Base-by-base conservation (phyloP, 495 filamentous ascomycete genomes). In the Daldinia loculata region DNA sequence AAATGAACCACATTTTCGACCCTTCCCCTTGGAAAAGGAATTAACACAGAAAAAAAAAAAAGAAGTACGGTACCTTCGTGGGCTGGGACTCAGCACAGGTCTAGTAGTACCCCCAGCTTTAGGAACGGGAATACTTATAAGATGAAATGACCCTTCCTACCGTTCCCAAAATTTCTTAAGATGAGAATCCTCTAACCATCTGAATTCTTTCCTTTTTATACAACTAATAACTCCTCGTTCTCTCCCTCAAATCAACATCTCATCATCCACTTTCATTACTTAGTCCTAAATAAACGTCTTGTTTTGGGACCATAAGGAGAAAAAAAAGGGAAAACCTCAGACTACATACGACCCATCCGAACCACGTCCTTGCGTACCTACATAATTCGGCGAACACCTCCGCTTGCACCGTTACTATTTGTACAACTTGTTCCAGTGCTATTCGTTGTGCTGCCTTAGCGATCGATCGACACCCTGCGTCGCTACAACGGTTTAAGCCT, bases 371-470 rank as follows among this genome's bases (percentile, higher is more conserved):
- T 43, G 56, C 57, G 66, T 69, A 60, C 58, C 66, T 73, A 69
- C 61, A 72, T 69, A 73, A 72, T 55, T 57, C 67, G 63, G 71
- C 67, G 71, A 74, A 70, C 71, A 70, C 60, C 67, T 77, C 39
- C 75, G 61, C 53, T 63, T 74, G 67, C 69, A 68, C 75, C 67
- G 71, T 74, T 77, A 61, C 73, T 55, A 71, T 68, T 67, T 75
- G 73, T 75, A 58, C 75, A 59, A 77, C 75, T 71, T 77, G 73
- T 75, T 72, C 75, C 73, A 75, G 70, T 65, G 58, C 60, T 72
- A 72, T 72, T 72, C 69, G 69, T 72, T 58, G 61, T 74, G 61
- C 65, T 69, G 34, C 65, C 69, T 77, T 71, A 69, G 70, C 70
- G 67, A 77, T 64, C 68, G 69, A 67, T 67, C 70, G 32, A 70